Base-by-base conservation (phyloP, 2,329 filamentous ascomycete species). In the Pseudogymnoascus sp. region DNA sequence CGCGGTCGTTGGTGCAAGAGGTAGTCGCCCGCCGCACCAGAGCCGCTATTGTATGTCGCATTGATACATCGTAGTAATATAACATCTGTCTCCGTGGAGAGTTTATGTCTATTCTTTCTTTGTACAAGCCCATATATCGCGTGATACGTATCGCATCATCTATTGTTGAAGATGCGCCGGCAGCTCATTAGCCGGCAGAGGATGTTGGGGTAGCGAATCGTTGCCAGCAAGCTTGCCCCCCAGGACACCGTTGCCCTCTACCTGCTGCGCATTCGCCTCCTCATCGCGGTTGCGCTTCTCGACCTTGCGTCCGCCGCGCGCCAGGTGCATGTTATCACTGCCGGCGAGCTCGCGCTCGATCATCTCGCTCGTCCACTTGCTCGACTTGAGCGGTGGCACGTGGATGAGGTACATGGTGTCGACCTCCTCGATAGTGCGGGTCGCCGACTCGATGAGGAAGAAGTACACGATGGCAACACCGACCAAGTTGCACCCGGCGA, bases 401-500 rank as follows among this genome's bases (percentile, higher is more conserved):
- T 66, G 65, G 25, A 68, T 49, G 7, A 71, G 60, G 23, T 71
- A 71, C 69, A 71, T 69, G 5, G 66, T 67, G 49, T 69, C 67
- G 25, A 69, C 64, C 53, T 69, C 66, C 53, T 68, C 67, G 6
- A 69, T 60, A 2, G 66, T 70, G 14, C 65, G 59, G 1, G 64
- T 64, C 34, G 61, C 85, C 82, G 71, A 86, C 72, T 93, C 89
- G 63, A 88, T 84, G 59, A 92, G 83, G 73, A 91, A 91, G 76
- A 93, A 89, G 77, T 88, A 93, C 31, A 92, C 87, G 11, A 91
- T 74, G 0, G 85, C 66, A 0, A 84, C 83, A 0, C 83, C 88
- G 0, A 83, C 77, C 16, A 90, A 76, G 68, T 89, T 88, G 71
- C 88, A 91, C 0, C 80, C 87, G 0, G 88, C 89, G 73, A 92